Evolutionary conservation across 768 basidiomycete species (phyloP).

Genomic region (Clitopilus hobsonii): DNA sequence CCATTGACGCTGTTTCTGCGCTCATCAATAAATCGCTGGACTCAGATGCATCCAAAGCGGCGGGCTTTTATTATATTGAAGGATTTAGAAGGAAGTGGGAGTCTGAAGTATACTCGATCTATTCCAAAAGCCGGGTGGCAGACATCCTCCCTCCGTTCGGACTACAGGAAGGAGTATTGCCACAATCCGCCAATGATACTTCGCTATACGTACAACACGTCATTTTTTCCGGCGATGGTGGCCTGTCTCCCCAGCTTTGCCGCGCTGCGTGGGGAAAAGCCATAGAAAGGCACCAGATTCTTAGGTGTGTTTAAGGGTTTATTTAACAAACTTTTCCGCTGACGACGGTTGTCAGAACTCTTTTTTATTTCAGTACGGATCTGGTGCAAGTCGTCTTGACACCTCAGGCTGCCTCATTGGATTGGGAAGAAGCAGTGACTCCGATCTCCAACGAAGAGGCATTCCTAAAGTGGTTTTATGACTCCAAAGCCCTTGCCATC

Average conservation of each 20-base stretch:
- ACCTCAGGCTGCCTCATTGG: constrained; percentile 7
- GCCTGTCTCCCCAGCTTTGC: constrained; percentile 16
- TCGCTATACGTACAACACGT: constrained; percentile 43
- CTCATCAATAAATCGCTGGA: constrained; percentile 3
- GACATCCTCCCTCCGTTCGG: constrained; percentile 35
- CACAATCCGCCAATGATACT: constrained; percentile 30
- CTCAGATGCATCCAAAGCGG: background rate
- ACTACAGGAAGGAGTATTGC: constrained; percentile 43
- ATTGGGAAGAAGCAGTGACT: constrained; percentile 15
- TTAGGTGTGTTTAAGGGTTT: constrained; percentile 16
- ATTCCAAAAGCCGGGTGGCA: constrained; percentile 14
- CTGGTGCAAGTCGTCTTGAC: constrained; percentile 24
- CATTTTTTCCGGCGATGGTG: constrained; percentile 22
- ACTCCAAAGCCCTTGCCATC: constrained; percentile 10
- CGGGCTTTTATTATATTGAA: constrained; percentile 1
- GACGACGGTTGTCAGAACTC: constrained; percentile 17
- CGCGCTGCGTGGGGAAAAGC: constrained; percentile 28
- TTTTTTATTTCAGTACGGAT: constrained; percentile 23
- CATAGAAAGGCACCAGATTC: constrained; percentile 19
- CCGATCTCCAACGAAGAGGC: background rate
- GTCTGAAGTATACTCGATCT: constrained; percentile 10
- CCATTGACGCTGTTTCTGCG: constrained; percentile 18
- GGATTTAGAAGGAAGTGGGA: constrained; percentile 13
- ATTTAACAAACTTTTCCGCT: background rate
- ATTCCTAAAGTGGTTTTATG: constrained; percentile 18